A percentile compares a stretch with the other conserved stretches of the same genome.
These are phyloP conservation scores for Pichia nakasei DNA, from an alignment of 805 yeast species.

Conservation along the genomic window DNA sequence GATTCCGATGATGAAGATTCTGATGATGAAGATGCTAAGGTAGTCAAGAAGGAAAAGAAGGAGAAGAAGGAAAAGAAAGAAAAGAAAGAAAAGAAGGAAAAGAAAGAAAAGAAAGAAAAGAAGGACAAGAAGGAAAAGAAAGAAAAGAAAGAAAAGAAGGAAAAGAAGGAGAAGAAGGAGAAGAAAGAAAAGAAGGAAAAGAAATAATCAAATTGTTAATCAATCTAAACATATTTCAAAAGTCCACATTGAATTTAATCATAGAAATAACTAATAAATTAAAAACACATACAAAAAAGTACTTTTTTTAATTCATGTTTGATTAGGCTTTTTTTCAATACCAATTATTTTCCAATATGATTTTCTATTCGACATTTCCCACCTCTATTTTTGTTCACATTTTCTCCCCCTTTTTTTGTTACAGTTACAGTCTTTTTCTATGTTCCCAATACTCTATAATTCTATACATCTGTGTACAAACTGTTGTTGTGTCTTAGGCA, in stretches of 20 bases:
- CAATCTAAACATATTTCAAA: not conserved
- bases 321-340: too few species aligned
- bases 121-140: slow-evolving; percentile 26
- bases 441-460: not conserved
- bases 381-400: too few species aligned
- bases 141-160: slow-evolving; percentile 17
- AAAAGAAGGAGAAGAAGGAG: slow-evolving; percentile 10
- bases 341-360: too few species aligned
- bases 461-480: slow-evolving; percentile 2
- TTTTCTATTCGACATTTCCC: too few species aligned
- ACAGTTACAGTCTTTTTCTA: not conserved
- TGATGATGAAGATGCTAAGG: slow-evolving; percentile 17
- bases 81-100: slow-evolving; percentile 18
- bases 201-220: slow-evolving; percentile 3
- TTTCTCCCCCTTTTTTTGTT: too few species aligned
- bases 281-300: too few species aligned
- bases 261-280: too few species aligned
- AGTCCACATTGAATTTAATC: too few species aligned
- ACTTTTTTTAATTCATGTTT: too few species aligned
- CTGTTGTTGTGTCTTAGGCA: not conserved
- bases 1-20: slow-evolving; percentile 17
- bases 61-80: slow-evolving; percentile 17
- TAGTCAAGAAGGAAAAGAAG: slow-evolving; percentile 16
- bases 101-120: slow-evolving; percentile 26
- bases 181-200: slow-evolving; percentile 24